Evolutionary conservation across 1,139 yeast genomes (phyloP).

Genomic region (Suhomyces taliae): DNA sequence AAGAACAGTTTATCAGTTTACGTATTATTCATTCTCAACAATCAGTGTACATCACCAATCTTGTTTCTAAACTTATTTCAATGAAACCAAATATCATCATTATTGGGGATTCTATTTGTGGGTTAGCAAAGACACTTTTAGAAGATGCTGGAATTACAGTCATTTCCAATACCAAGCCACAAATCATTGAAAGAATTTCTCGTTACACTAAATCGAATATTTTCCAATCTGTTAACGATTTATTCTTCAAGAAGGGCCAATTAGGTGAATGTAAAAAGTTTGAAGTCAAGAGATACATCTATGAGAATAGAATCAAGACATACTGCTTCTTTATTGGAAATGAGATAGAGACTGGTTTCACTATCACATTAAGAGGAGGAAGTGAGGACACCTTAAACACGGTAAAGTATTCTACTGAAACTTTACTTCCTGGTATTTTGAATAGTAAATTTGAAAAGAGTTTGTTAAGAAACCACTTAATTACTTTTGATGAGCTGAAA

Average conservation of each 20-base stretch:
- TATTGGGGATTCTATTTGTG: constrained; percentile 81
- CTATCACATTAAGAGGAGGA: constrained; percentile 79
- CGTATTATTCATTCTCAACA: constrained; percentile 89
- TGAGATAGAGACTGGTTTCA: constrained; percentile 72
- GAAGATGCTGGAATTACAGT: constrained; percentile 78
- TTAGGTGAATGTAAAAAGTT: constrained; percentile 75
- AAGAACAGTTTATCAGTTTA: constrained; percentile 76
- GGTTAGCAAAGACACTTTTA: constrained; percentile 71
- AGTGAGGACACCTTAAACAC: constrained; percentile 57
- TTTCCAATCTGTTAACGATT: constrained; percentile 48
- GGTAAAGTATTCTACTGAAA: constrained; percentile 77
- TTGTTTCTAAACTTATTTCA: constrained; percentile 76
- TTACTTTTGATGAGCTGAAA: constrained; percentile 9
- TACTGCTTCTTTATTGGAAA: constrained; percentile 79
- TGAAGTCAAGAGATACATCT: constrained; percentile 66
- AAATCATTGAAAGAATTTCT: constrained; percentile 77
- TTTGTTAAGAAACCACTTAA: constrained; percentile 65
- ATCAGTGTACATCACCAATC: constrained; percentile 74
- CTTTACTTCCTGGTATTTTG: constrained; percentile 73
- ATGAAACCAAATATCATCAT: constrained; percentile 78
- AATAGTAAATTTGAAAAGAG: constrained; percentile 81
- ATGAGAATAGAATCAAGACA: constrained; percentile 59
- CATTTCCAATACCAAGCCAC: constrained; percentile 76
- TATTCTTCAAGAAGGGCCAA: constrained; percentile 50
- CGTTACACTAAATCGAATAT: constrained; percentile 83